Evolutionary conservation across 371 early-diverging fungal genomes (phyloP), one percentile per base, ranked within the genome.

Genomic region (Actinomucor elegans): DNA sequence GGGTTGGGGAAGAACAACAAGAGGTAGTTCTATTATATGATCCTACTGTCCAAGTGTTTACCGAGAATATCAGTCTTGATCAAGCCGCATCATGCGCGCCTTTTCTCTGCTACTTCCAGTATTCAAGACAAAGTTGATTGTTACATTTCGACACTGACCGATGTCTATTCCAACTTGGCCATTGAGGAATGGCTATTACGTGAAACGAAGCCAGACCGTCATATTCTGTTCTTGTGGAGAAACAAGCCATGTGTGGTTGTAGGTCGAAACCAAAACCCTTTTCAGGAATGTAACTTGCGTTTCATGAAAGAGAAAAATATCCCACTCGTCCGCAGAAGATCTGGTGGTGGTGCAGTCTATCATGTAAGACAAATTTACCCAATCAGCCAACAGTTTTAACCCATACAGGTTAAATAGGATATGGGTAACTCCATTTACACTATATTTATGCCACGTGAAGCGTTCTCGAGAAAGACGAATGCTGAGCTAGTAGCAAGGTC

Each of bases 331-430:
- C 84, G 99, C 31, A 82, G 99, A 61, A 74, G 87, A 56, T 92
- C 91, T 56, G 99, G 99, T 37, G 99, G 99, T 20, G 99, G 99
- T 31, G 86, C 98, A 1, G 99, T 98, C 7, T 97, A 93, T 75
- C 99, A 98, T 81, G 93, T 90, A 82, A 74, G 61, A 29, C 18
- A 32, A 28, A 37, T 17, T 17, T 20, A n/a, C n/a, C n/a, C n/a
- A n/a, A n/a, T n/a, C n/a, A n/a, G n/a, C n/a, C n/a, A n/a, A n/a
- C n/a, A n/a, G n/a, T n/a, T n/a, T n/a, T n/a, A n/a, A n/a, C n/a
- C n/a, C n/a, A n/a, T n/a, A n/a, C n/a, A n/a, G 15, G 12, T 28
- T 27, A 2, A 26, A 14, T 60, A 92, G 89, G 97, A 97, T 73
- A 73, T 92, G 70, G 98, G 98, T 29, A 98, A 98, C 67, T 89